phyloP scores from a whole-genome alignment of 106 monocot species.

The Platanthera guangdongensis region DNA sequence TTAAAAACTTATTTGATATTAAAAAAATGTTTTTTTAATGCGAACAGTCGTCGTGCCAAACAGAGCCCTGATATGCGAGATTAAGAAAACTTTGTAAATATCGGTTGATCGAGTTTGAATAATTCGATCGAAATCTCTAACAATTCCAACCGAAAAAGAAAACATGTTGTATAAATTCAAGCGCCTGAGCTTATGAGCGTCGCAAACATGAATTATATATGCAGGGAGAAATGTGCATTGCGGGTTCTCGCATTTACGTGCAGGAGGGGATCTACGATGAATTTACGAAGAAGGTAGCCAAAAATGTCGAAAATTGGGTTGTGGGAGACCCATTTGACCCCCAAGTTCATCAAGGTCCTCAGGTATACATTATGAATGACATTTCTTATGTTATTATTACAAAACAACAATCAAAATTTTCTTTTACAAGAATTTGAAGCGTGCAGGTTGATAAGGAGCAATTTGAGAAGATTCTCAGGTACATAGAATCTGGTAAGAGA shows the following conservation, averaged over 20 bases:
- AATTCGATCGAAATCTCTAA: no score
- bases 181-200: no score
- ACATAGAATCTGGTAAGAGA: constrained; percentile 52
- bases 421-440: not conserved
- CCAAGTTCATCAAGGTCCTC: constrained; percentile 57
- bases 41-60: not conserved
- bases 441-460: constrained; percentile 52
- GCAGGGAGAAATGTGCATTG: constrained; percentile 76
- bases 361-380: constrained; percentile 22
- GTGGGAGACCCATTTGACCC: constrained; percentile 83
- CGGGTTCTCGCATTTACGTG: constrained; percentile 63
- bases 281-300: constrained; percentile 50
- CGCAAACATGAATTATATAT: not conserved
- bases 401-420: not conserved
- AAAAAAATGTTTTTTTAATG: not conserved
- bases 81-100: no score
- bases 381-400: not conserved
- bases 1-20: no score
- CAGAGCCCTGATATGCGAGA: no score
- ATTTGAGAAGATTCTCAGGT: constrained; percentile 52
- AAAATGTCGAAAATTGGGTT: constrained; percentile 47
- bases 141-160: not conserved
- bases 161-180: not conserved
- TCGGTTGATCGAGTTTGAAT: no score
- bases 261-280: constrained; percentile 83